Evolutionary conservation across 306 rosid species (phyloP).

Genomic region (Vigna nakashimae): DNA sequence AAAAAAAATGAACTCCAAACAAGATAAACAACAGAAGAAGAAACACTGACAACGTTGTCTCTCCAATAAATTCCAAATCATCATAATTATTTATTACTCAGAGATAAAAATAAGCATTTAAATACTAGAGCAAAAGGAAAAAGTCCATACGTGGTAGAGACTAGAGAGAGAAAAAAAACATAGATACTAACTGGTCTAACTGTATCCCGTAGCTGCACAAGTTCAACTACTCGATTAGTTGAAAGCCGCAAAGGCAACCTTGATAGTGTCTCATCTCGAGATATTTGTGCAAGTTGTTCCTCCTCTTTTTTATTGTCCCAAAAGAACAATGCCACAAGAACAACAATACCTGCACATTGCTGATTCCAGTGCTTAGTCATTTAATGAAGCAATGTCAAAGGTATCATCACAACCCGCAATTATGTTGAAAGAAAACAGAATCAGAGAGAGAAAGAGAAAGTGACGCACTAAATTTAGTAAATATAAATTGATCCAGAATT

Average conservation of each 20-base stretch:
- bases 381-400: slow-evolving; percentile 49
- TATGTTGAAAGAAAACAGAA: slow-evolving; percentile 25
- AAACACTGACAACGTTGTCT: not conserved
- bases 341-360: slow-evolving; percentile 82
- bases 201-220: slow-evolving; percentile 92
- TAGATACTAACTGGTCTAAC: slow-evolving; percentile 82
- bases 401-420: slow-evolving; percentile 12
- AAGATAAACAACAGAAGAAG: not conserved
- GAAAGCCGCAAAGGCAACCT: slow-evolving; percentile 96
- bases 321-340: slow-evolving; percentile 77
- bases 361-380: slow-evolving; percentile 75
- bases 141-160: not conserved
- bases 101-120: not conserved
- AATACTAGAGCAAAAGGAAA: not conserved
- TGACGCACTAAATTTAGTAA: slow-evolving; percentile 4
- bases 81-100: not conserved
- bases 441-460: slow-evolving; percentile 10
- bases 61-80: not conserved
- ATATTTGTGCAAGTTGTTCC: slow-evolving; percentile 88
- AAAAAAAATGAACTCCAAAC: not conserved
- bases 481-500: slow-evolving; percentile 43
- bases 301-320: slow-evolving; percentile 98
- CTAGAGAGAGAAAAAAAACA: not conserved
- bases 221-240: slow-evolving; percentile 95
- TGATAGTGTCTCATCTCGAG: slow-evolving; percentile 84